Evolutionary conservation across 108 stramenopile species (phyloP).

Genomic region (Schizochytrium sp.): DNA sequence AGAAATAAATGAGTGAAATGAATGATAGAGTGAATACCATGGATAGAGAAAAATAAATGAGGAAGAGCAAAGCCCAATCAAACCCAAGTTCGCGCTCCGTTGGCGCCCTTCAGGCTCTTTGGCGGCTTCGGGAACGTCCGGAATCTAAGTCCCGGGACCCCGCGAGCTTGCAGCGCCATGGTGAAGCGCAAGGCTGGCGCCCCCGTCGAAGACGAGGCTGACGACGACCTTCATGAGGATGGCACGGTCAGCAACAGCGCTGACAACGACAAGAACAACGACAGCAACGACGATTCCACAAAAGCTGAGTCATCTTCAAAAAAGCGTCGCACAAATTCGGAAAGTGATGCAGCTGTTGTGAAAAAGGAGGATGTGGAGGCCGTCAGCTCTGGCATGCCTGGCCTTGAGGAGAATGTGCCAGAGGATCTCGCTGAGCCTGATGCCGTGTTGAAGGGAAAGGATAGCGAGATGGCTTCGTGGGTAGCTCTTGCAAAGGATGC

Average conservation of each 20-base stretch:
- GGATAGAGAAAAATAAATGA: no score
- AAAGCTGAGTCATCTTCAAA: no score
- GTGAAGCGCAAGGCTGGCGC: conserved; percentile 9
- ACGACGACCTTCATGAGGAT: not conserved
- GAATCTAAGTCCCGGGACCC: no score
- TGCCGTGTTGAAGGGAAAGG: conserved; percentile 40
- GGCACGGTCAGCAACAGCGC: not conserved
- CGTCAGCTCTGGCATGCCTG: not conserved
- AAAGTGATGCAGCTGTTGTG: not conserved
- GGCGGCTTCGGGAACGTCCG: no score
- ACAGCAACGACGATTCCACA: no score
- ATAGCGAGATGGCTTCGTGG: conserved; percentile 7
- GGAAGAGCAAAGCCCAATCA: no score
- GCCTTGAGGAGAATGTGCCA: not conserved
- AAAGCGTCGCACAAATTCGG: no score
- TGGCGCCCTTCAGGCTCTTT: no score
- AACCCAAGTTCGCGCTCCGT: no score
- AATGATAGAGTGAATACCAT: no score
- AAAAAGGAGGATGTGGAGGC: not conserved
- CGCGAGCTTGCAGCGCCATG: not conserved
- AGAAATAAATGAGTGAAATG: no score
- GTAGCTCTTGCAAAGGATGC: conserved; percentile 46
- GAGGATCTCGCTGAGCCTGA: not conserved
- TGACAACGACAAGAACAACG: not conserved
- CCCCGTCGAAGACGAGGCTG: not conserved